Conservation (phyloP, 192 early-diverging fungal species). For the Entomortierella parvispora region DNA sequence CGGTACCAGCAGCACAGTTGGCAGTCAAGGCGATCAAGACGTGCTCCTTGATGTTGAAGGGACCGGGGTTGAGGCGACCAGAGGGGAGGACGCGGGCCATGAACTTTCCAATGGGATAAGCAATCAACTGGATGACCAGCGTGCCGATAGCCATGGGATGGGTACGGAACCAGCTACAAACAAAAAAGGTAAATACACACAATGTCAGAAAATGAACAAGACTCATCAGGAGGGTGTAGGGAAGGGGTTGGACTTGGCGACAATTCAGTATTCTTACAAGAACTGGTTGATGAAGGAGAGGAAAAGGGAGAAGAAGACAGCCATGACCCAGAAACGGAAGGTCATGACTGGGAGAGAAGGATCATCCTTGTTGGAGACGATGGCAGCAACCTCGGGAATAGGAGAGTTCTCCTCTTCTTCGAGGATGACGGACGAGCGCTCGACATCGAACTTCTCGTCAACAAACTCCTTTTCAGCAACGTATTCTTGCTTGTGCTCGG, state of each 20-base stretch:
- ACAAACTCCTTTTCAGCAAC: conserved; percentile 4
- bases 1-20: conserved; percentile 58
- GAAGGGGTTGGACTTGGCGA: not conserved
- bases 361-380: conserved; percentile 32
- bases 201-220: not conserved
- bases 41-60: conserved; percentile 79
- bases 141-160: conserved; percentile 56
- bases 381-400: conserved; percentile 11
- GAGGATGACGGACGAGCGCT: conserved; percentile 4
- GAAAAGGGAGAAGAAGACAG: conserved; percentile 28
- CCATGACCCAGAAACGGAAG: conserved; percentile 59
- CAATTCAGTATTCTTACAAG: conserved; percentile 16
- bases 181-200: not conserved
- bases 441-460: conserved; percentile 5
- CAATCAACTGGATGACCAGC: conserved; percentile 59
- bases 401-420: conserved; percentile 14
- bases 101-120: conserved; percentile 58
- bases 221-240: too few species aligned
- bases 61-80: conserved; percentile 64
- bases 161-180: conserved; percentile 60
- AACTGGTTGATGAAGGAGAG: conserved; percentile 43
- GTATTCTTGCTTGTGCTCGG: not conserved
- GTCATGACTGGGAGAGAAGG: conserved; percentile 51
- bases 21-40: conserved; percentile 67
- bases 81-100: conserved; percentile 54